Percentiles rank a stretch among this genome's conserved stretches.
phyloP scores from a whole-genome alignment of 1,284 basidiomycete species.

The Cutaneotrichosporon spelunceum region DNA sequence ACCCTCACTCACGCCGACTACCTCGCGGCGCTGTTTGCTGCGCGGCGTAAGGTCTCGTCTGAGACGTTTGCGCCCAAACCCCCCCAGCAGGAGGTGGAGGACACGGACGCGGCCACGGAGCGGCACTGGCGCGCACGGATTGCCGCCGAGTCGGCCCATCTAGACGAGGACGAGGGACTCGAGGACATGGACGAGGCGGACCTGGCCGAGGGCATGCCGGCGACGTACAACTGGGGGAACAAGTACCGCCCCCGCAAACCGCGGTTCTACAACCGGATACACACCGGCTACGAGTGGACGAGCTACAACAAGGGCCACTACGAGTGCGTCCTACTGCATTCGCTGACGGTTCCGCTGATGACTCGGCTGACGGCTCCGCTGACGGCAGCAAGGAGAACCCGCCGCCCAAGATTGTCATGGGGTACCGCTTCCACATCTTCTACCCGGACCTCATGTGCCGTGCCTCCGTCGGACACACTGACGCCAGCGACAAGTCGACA shows the following conservation, averaged over 20 bases:
- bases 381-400: conserved; percentile 72
- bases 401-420: conserved; percentile 95
- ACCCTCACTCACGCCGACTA: conserved; percentile 70
- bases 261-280: conserved; percentile 97
- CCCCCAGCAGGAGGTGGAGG: background rate
- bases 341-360: no score
- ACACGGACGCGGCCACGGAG: conserved; percentile 74
- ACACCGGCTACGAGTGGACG: conserved; percentile 99
- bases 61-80: conserved; percentile 73
- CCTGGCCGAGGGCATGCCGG: conserved; percentile 64
- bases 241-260: conserved; percentile 98
- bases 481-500: conserved; percentile 76
- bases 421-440: conserved; percentile 76
- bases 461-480: background rate
- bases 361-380: no score
- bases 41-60: conserved; percentile 70
- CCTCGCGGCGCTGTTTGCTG: conserved; percentile 52
- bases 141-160: conserved; percentile 36
- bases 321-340: no score
- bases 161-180: conserved; percentile 59
- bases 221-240: conserved; percentile 94
- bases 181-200: conserved; percentile 64
- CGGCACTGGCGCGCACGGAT: conserved; percentile 69
- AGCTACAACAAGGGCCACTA: conserved; percentile 99
- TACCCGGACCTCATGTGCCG: conserved; percentile 51